Percentiles rank a stretch among this genome's conserved stretches.
Conservation (phyloP, 257 asterid genomes). For the Knoxia roxburghii region DNA sequence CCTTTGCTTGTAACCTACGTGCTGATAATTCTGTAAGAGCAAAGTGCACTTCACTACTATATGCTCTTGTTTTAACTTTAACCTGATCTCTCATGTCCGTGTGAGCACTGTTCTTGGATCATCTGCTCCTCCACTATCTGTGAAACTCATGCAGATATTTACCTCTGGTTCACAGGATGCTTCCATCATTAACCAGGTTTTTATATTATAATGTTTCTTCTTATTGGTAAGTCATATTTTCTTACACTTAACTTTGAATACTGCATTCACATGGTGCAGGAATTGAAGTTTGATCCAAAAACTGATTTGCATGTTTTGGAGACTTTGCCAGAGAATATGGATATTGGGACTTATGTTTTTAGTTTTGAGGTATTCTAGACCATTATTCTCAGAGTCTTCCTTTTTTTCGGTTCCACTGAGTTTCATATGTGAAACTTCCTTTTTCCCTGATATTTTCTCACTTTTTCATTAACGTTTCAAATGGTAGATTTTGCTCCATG, state of each 20-base stretch:
- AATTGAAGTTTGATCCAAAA: conserved; percentile 59
- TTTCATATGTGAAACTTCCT: conserved; percentile 6
- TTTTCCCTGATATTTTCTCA: conserved; percentile 8
- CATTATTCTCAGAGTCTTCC: conserved; percentile 2
- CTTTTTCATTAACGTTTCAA: conserved; percentile 17
- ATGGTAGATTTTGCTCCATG: conserved; percentile 61
- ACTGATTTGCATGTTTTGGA: conserved; percentile 64
- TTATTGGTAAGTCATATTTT: conserved; percentile 8
- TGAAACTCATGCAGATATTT: conserved; percentile 81
- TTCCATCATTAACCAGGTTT: conserved; percentile 73
- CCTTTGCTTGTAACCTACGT: background rate
- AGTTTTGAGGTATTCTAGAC: conserved; percentile 68
- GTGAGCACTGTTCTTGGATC: conserved; percentile 83
- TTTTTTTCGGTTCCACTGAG: conserved; percentile 3
- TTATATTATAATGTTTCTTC: conserved; percentile 12
- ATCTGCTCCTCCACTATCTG: conserved; percentile 66
- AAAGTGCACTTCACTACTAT: background rate
- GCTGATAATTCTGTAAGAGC: background rate
- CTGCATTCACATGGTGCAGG: conserved; percentile 46
- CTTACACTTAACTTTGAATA: background rate
- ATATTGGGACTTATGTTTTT: conserved; percentile 67
- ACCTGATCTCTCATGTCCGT: conserved; percentile 42
- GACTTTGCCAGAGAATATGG: conserved; percentile 52
- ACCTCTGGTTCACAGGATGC: conserved; percentile 80
- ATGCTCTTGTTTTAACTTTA: background rate